Conservation (phyloP, 495 filamentous ascomycete genomes). For the Schizothecium vesticola region DNA sequence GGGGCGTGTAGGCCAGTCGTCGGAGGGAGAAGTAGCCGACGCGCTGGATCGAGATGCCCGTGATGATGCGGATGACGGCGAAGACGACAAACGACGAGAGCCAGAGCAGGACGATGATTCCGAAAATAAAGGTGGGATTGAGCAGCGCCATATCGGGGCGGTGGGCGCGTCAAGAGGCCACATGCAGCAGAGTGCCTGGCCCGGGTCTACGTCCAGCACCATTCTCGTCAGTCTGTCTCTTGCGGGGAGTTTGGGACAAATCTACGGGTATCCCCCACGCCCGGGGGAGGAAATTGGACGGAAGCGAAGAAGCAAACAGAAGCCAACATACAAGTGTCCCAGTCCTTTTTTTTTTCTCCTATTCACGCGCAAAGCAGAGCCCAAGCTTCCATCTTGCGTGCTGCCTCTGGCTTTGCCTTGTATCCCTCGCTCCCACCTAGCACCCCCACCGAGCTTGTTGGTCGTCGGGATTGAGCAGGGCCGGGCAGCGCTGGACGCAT, state of each 20-base stretch:
- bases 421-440: neutral
- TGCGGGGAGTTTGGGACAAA: neutral
- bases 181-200: neutral
- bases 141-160: slow-evolving; percentile 43
- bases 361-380: slow-evolving; percentile 19
- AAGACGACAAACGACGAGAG: slow-evolving; percentile 89
- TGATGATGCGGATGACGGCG: slow-evolving; percentile 84
- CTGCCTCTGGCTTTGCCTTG: neutral
- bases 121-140: slow-evolving; percentile 74
- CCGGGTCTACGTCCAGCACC: neutral
- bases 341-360: slow-evolving; percentile 3
- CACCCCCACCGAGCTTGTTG: slow-evolving; percentile 3
- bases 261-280: neutral
- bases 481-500: neutral
- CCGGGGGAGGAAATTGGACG: neutral
- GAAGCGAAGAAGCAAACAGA: neutral
- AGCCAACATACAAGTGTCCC: slow-evolving; percentile 12
- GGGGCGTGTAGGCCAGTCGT: slow-evolving; percentile 79
- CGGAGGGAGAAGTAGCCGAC: slow-evolving; percentile 87
- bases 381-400: slow-evolving; percentile 20
- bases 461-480: neutral
- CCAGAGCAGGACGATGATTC: slow-evolving; percentile 77
- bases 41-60: slow-evolving; percentile 92
- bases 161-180: slow-evolving; percentile 16
- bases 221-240: slow-evolving; percentile 5